Conservation (phyloP, 768 basidiomycete species). For the Tricholoma terreum region DNA sequence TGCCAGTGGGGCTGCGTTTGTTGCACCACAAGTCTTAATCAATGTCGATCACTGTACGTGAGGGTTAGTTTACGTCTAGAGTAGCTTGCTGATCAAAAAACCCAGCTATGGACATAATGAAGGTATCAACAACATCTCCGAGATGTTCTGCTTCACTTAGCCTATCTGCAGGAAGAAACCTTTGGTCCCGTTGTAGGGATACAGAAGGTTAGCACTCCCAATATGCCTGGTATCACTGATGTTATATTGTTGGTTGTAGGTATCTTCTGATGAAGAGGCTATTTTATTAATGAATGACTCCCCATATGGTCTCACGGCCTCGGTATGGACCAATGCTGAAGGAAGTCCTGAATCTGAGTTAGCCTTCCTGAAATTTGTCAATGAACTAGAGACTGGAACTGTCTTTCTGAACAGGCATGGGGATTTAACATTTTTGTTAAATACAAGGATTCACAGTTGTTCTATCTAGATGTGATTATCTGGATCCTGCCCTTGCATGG, state of each 20-base stretch:
- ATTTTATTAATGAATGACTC: conserved; percentile 94
- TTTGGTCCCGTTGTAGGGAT: conserved; percentile 95
- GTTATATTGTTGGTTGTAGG: conserved; percentile 36
- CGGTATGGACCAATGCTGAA: conserved; percentile 84
- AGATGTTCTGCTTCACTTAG: background rate
- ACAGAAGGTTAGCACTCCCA: conserved; percentile 61
- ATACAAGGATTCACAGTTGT: background rate
- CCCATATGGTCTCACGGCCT: conserved; percentile 90
- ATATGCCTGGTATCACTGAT: background rate
- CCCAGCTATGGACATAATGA: conserved; percentile 91
- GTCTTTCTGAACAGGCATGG: conserved; percentile 85
- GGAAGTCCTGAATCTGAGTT: conserved; percentile 57
- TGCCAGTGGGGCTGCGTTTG: conserved; percentile 73
- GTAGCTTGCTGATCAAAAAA: conserved; percentile 1
- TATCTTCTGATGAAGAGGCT: conserved; percentile 84
- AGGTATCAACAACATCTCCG: conserved; percentile 35
- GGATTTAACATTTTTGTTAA: background rate
- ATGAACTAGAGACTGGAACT: conserved; percentile 82
- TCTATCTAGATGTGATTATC: conserved; percentile 65
- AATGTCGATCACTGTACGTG: conserved; percentile 84
- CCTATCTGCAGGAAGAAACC: conserved; percentile 63
- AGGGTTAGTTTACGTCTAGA: conserved; percentile 3
- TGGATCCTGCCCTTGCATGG: conserved; percentile 95
- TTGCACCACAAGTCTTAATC: conserved; percentile 88
- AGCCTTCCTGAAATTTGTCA: conserved; percentile 65